These are phyloP conservation scores for Chlorella variabilis DNA, from an alignment of 163 green algal genomes.

Conservation along the genomic window DNA sequence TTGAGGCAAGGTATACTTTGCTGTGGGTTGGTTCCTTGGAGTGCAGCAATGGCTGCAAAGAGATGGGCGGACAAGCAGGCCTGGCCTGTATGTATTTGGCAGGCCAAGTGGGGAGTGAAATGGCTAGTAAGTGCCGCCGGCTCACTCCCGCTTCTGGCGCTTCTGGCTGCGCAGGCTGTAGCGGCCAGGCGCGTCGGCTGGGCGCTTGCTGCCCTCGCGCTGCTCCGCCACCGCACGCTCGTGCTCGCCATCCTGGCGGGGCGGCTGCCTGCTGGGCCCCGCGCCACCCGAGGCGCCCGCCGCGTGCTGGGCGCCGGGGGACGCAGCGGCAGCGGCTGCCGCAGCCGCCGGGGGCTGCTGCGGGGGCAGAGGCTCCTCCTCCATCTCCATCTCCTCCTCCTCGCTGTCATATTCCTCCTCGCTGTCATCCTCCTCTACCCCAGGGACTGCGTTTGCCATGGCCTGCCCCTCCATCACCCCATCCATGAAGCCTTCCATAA, in stretches of 20 bases:
- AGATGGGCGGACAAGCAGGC: too few relatives aligned
- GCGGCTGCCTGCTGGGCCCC: neutral
- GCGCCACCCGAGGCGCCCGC: neutral
- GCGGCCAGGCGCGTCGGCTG: neutral
- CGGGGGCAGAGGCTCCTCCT: neutral
- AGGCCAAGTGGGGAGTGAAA: too few relatives aligned
- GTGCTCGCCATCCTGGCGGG: neutral
- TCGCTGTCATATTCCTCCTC: neutral
- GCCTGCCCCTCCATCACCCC: neutral
- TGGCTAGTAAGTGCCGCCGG: too few relatives aligned
- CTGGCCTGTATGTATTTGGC: too few relatives aligned
- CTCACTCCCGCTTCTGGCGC: neutral
- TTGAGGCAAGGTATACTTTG: too few relatives aligned
- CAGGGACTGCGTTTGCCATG: neutral
- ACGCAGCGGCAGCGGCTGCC: neutral
- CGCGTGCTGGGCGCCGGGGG: neutral
- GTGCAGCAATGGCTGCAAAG: neutral
- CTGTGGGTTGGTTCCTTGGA: too few relatives aligned
- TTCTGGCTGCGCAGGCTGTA: conserved; percentile 24
- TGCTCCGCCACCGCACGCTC: neutral
- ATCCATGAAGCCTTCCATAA: neutral
- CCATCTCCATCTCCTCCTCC: neutral
- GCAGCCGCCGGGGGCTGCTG: neutral
- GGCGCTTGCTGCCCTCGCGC: conserved; percentile 5
- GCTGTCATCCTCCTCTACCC: neutral